Percentiles rank a stretch among this genome's conserved stretches.
These are phyloP conservation scores for Actinomucor elegans DNA, from an alignment of 371 early-diverging fungal genomes.

Conservation along the genomic window DNA sequence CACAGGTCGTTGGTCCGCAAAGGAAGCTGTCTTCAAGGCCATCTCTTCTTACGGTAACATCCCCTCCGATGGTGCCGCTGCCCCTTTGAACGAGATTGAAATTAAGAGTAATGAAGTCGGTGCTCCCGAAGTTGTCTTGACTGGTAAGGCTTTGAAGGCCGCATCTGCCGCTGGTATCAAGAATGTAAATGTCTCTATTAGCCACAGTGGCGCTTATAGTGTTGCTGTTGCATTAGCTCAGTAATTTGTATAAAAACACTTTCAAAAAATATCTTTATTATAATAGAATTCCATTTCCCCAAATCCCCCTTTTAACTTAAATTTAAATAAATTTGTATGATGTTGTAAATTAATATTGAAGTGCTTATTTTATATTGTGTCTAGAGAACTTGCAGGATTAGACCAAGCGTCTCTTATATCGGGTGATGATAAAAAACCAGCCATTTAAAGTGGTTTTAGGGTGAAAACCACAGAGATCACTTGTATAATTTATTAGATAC, in stretches of 20 bases:
- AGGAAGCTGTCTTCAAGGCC: slow-evolving; percentile 96
- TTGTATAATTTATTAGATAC: too few species aligned
- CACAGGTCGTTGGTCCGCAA: slow-evolving; percentile 96
- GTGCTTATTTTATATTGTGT: too few species aligned
- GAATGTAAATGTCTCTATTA: slow-evolving; percentile 87
- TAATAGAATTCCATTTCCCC: slow-evolving; percentile 1
- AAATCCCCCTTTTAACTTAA: slow-evolving; percentile 3
- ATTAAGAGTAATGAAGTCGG: slow-evolving; percentile 71
- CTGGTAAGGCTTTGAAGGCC: slow-evolving; percentile 80
- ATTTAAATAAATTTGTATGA: slow-evolving; percentile 12
- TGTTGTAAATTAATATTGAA: slow-evolving; percentile 16
- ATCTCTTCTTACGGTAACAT: slow-evolving; percentile 75
- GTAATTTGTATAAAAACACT: slow-evolving; percentile 17
- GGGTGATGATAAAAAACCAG: too few species aligned
- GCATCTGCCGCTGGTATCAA: slow-evolving; percentile 72
- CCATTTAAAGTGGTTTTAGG: too few species aligned
- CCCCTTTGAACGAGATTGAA: slow-evolving; percentile 91
- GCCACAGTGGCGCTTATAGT: slow-evolving; percentile 91
- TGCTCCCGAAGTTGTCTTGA: slow-evolving; percentile 86
- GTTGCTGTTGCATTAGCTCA: slow-evolving; percentile 83
- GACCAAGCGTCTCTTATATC: too few species aligned
- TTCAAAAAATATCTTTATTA: slow-evolving; percentile 1
- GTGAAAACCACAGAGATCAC: too few species aligned
- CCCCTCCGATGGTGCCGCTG: slow-evolving; percentile 81
- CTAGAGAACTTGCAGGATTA: too few species aligned